Percentiles rank a stretch among this genome's conserved stretches.
These are phyloP conservation scores for Magnusiomyces ingens DNA, from an alignment of 1,139 yeast genomes.

Conservation along the genomic window DNA sequence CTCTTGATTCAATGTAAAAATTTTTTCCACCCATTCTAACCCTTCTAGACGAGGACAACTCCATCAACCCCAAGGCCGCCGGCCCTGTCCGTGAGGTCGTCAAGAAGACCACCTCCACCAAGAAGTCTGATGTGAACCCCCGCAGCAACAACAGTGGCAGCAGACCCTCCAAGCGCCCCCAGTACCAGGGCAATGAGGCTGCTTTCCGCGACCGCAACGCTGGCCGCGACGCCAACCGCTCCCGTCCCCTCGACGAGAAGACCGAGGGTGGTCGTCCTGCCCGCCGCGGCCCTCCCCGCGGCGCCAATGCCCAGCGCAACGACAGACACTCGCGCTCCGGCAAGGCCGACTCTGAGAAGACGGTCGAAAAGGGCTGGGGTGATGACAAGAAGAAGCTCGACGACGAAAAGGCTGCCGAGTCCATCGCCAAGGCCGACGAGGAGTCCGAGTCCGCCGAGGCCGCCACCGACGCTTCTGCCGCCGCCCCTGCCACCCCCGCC, in stretches of 20 bases:
- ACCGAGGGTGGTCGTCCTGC: slow-evolving; percentile 36
- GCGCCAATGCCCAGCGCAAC: not conserved
- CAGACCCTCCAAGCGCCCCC: slow-evolving; percentile 39
- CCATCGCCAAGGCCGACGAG: slow-evolving; percentile 49
- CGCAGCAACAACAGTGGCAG: slow-evolving; percentile 35
- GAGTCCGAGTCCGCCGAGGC: slow-evolving; percentile 36
- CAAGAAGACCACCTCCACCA: slow-evolving; percentile 76
- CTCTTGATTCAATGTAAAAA: not conserved
- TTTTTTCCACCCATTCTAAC: not conserved
- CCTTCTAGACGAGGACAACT: slow-evolving; percentile 45
- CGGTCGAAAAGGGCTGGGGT: slow-evolving; percentile 82
- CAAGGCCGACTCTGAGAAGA: slow-evolving; percentile 79
- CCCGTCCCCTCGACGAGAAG: slow-evolving; percentile 53
- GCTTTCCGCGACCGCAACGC: slow-evolving; percentile 69
- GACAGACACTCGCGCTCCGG: slow-evolving; percentile 79
- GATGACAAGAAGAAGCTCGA: slow-evolving; percentile 52
- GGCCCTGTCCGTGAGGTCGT: slow-evolving; percentile 66
- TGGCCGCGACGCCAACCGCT: slow-evolving; percentile 59
- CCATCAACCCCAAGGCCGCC: slow-evolving; percentile 31
- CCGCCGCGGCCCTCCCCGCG: slow-evolving; percentile 52
- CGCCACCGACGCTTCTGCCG: slow-evolving; percentile 23
- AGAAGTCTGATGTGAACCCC: slow-evolving; percentile 83
- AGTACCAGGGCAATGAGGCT: slow-evolving; percentile 78
- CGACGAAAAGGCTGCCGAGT: slow-evolving; percentile 59
- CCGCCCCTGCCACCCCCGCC: slow-evolving; percentile 26